Base-by-base conservation (phyloP, 2,329 filamentous ascomycete species). In the Hypoxylon sp. region DNA sequence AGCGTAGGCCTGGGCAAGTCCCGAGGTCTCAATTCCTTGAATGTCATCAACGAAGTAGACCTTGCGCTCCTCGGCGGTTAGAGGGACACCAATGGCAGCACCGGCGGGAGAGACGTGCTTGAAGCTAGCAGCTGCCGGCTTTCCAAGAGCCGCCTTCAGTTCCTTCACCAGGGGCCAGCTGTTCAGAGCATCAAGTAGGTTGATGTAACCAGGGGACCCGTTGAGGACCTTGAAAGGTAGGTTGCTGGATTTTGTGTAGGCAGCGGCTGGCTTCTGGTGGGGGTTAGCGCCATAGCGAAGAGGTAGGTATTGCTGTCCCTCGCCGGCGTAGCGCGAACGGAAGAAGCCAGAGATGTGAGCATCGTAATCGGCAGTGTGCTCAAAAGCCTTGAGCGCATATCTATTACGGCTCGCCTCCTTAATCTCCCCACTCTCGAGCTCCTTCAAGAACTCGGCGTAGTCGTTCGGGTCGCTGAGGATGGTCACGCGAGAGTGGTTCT, bases 21-120 rank as follows among this genome's bases (percentile, higher is more conserved):
- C 81, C 6, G 93, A 97, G 35, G 82, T 83, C 73, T 96, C 91
- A 58, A 99, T 86, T 44, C 91, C 92, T 54, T 86, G 83, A 65
- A 99, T 95, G 69, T 97, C 94, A 68, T 96, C 90, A 51, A 99
- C 94, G 80, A 99, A 97, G 74, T 96, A 99, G 46, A 97, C 94
- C 77, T 96, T 95, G 74, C 90, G 88, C 82, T 99, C 94, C 42
- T 90, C 89, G 29, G 89, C 84, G 59, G 79, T 90, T 59, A 99
- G 82, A 15, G 91, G 90, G 5, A 94, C 86, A 62, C 92, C 94
- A 67, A 99, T 94, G 61, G 94, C 93, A 51, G 93, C 94, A 68
- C 94, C 94, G 31, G 94, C 94, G 13, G 94, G 94, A 7, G 94
- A 99, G 57, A 97, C 94, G 72, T 99, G 94, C 84, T 97, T 99